A percentile compares a stretch with the other conserved stretches of the same genome.
Conservation (phyloP, 2,329 filamentous ascomycete genomes). For the Fusarium anguioides region DNA sequence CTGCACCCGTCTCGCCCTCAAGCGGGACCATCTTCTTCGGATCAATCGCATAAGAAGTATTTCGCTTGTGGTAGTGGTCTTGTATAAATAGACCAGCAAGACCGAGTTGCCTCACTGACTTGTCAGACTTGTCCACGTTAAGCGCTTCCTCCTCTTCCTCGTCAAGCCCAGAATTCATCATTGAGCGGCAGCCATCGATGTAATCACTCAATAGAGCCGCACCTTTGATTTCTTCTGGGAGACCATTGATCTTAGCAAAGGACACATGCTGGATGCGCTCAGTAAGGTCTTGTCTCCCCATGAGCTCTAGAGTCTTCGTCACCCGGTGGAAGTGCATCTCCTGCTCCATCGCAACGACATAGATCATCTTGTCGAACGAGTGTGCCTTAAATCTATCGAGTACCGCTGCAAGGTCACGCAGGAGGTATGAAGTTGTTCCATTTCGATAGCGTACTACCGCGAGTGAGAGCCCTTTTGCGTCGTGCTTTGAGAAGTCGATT, state of each 20-base stretch:
- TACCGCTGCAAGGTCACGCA: slow-evolving; percentile 77
- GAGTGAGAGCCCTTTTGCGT: slow-evolving; percentile 76
- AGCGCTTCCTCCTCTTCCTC: slow-evolving; percentile 17
- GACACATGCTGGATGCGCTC: slow-evolving; percentile 52
- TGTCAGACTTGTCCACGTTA: slow-evolving; percentile 23
- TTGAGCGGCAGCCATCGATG: slow-evolving; percentile 18
- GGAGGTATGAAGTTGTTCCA: slow-evolving; percentile 62
- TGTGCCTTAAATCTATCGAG: slow-evolving; percentile 69
- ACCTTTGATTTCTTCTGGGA: slow-evolving; percentile 27
- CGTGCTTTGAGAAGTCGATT: slow-evolving; percentile 77
- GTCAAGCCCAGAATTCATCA: neutral
- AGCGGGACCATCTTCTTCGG: slow-evolving; percentile 49
- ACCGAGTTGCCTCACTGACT: slow-evolving; percentile 17
- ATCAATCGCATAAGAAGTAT: slow-evolving; percentile 39
- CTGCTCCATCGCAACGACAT: slow-evolving; percentile 78
- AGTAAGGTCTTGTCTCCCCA: slow-evolving; percentile 49
- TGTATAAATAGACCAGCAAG: slow-evolving; percentile 38
- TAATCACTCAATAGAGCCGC: slow-evolving; percentile 39
- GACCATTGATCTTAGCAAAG: slow-evolving; percentile 65
- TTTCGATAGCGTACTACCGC: slow-evolving; percentile 72
- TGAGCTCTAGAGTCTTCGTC: slow-evolving; percentile 66
- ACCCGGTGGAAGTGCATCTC: slow-evolving; percentile 78
- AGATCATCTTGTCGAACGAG: slow-evolving; percentile 81
- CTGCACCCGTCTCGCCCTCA: slow-evolving; percentile 26
- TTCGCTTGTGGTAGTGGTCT: slow-evolving; percentile 44